Conservation (phyloP, 495 filamentous ascomycete species). For the Penicillium coprophilum region DNA sequence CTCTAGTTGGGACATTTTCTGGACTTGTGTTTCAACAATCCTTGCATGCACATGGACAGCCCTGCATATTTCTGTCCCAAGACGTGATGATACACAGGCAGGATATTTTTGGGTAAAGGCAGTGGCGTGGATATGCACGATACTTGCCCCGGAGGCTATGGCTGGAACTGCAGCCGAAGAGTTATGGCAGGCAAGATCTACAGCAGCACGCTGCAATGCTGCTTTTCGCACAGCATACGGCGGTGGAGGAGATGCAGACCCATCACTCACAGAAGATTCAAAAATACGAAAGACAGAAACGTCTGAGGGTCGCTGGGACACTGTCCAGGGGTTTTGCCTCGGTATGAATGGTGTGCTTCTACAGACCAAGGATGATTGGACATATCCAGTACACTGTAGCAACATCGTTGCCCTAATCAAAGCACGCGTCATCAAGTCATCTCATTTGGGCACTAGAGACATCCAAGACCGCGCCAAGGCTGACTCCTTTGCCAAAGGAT, state of each 20-base stretch:
- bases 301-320: not conserved
- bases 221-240: not conserved
- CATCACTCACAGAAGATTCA: too few species aligned
- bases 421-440: slow-evolving; percentile 7
- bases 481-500: slow-evolving; percentile 17
- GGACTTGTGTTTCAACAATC: slow-evolving; percentile 23
- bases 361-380: slow-evolving; percentile 13
- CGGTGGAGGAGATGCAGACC: not conserved
- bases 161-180: slow-evolving; percentile 2
- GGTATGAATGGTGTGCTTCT: slow-evolving; percentile 9
- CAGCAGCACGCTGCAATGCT: slow-evolving; percentile 7
- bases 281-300: not conserved
- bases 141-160: slow-evolving; percentile 18
- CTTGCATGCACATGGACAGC: slow-evolving; percentile 24
- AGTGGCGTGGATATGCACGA: slow-evolving; percentile 1
- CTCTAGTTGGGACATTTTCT: slow-evolving; percentile 23
- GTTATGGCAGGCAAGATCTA: not conserved
- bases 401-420: slow-evolving; percentile 13
- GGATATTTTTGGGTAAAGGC: not conserved
- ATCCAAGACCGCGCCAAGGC: slow-evolving; percentile 18
- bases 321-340: slow-evolving; percentile 12
- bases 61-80: slow-evolving; percentile 15
- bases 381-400: slow-evolving; percentile 9
- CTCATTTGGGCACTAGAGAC: slow-evolving; percentile 10
- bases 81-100: not conserved